Evolutionary conservation across 345 rosid species (phyloP).

Genomic region (Corchorus capsularis): DNA sequence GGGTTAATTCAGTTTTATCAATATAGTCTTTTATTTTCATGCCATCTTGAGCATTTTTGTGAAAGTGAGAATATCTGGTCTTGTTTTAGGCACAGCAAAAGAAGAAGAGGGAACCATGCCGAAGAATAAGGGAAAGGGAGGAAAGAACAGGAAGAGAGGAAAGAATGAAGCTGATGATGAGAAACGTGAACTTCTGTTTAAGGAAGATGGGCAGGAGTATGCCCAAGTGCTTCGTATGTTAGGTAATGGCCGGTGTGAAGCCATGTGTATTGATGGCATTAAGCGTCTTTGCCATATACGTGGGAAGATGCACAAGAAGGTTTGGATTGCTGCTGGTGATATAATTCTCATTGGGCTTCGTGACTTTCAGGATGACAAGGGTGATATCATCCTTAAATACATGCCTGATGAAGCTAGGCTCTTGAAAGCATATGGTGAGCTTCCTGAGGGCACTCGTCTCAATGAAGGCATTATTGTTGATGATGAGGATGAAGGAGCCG

Average conservation of each 20-base stretch:
- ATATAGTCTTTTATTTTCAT: not conserved
- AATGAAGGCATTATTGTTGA: conserved; percentile 75
- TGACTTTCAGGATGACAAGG: conserved; percentile 84
- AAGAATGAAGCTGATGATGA: conserved; percentile 67
- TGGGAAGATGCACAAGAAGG: conserved; percentile 76
- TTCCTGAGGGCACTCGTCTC: conserved; percentile 66
- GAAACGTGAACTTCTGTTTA: conserved; percentile 59
- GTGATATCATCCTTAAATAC: conserved; percentile 79
- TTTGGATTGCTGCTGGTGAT: conserved; percentile 87
- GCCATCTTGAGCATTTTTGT: not conserved
- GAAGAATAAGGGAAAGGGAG: conserved; percentile 73
- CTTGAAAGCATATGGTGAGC: conserved; percentile 75
- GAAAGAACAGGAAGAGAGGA: conserved; percentile 66
- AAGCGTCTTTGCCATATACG: conserved; percentile 62
- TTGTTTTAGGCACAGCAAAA: not conserved
- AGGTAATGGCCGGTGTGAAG: conserved; percentile 63
- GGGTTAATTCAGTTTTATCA: not conserved
- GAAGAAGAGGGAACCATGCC: conserved; percentile 35
- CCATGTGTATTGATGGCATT: conserved; percentile 54
- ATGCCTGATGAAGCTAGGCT: conserved; percentile 87
- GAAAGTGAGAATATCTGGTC: not conserved
- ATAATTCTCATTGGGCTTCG: conserved; percentile 74
- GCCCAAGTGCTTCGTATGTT: conserved; percentile 59
- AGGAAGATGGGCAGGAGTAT: conserved; percentile 63
- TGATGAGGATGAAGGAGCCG: conserved; percentile 53